Base-by-base conservation (phyloP, 169 alveolate genomes). In the Eimeria sp. region DNA sequence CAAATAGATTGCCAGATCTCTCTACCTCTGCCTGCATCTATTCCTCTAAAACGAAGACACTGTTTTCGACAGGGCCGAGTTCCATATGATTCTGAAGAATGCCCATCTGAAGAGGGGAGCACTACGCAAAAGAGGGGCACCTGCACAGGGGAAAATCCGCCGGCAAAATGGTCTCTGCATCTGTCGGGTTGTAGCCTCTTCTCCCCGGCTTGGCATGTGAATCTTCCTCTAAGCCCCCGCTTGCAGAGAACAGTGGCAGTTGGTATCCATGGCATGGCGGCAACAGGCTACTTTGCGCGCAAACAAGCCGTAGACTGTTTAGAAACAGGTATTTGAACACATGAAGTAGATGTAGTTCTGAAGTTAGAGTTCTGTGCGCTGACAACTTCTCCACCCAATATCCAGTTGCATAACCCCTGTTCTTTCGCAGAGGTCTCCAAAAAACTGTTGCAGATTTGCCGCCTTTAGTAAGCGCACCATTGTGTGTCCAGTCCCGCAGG, bases 191-290 rank as follows among this genome's bases (percentile, higher is more conserved):
- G 27, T 25, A 1, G 52, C 30, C 11, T 52, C 80, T 71, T 71
- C 54, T 13, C 13, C 80, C 27, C 80, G 11, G 14, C 27, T 71
- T 71, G 20, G 9, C 54, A 13, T 6, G 27, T 10, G 11, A 13
- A 49, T 71, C n/a, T 71, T 23, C 80, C 52, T 37, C 52, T 71
- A 33, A 33, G 33, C 43, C 40, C 11, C 62, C 11, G 87, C 87
- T 46, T 46, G 87, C 64, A 77, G 37, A 46, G 6, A 46, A 46
- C 43, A 74, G 20, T 46, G 64, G 14, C 62, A 25, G 87, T 16
- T 25, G 40, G 66, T 49, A 40, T 13, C 20, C 33, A 77, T 77
- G 62, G 87, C 87, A 77, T 77, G 37, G 87, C 87, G 87, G 64
- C 87, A 46, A 25, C 8, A 16, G 37, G 87, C 4, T 43, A 64